A percentile compares a stretch with the other conserved stretches of the same genome.
Evolutionary conservation across 2,329 filamentous ascomycete genomes (phyloP).

Genomic region (Epichloe sp.): DNA sequence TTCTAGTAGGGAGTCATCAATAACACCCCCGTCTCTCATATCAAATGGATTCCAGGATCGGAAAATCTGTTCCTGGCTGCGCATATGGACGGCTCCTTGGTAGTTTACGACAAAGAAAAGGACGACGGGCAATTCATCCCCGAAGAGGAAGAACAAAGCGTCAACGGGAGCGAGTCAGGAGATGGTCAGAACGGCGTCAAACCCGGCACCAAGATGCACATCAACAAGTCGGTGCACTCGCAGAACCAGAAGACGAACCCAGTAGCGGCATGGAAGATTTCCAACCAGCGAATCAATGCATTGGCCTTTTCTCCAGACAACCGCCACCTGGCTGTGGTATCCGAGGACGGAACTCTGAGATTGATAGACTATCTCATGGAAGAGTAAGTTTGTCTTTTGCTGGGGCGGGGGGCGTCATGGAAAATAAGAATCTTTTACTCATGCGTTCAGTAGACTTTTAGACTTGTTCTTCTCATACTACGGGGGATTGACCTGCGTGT

Average conservation of each 20-base stretch:
- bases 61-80: conserved; percentile 87
- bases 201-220: conserved; percentile 42
- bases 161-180: conserved; percentile 43
- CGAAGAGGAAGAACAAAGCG: conserved; percentile 52
- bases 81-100: conserved; percentile 78
- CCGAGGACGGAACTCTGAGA: conserved; percentile 79
- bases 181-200: conserved; percentile 20
- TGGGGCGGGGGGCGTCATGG: neutral
- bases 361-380: conserved; percentile 89
- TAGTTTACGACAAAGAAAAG: conserved; percentile 97
- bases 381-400: conserved; percentile 42
- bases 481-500: conserved; percentile 87
- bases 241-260: conserved; percentile 90
- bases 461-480: conserved; percentile 88
- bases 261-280: conserved; percentile 83
- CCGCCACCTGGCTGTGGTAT: conserved; percentile 75
- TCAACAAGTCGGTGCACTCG: conserved; percentile 86
- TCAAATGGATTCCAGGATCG: conserved; percentile 87
- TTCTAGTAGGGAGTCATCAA: conserved; percentile 66
- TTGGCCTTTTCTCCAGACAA: conserved; percentile 88
- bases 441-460: conserved; percentile 45
- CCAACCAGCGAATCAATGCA: conserved; percentile 78
- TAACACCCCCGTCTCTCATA: conserved; percentile 68
- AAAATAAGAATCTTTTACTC: conserved; percentile 1
- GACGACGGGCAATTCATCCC: conserved; percentile 70